Conservation (phyloP, 2,329 filamentous ascomycete genomes). For the Graphium sp. region DNA sequence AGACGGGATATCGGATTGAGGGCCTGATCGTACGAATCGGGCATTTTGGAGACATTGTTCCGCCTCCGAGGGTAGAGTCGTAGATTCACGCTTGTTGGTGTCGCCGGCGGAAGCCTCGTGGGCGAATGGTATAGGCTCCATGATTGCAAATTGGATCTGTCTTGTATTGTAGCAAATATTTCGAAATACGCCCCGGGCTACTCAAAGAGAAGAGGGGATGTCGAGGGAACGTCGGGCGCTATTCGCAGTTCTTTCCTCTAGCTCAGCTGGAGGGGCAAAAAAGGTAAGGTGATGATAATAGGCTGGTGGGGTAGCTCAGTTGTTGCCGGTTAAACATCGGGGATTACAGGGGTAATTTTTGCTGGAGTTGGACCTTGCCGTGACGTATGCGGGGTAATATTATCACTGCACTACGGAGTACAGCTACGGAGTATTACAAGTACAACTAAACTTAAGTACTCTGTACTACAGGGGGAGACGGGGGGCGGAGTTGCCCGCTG, state of each 20-base stretch:
- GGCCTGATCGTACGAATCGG: constrained; percentile 53
- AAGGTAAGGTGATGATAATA: constrained; percentile 4
- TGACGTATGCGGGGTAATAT: no score
- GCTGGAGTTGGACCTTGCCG: no score
- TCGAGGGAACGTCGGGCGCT: background rate
- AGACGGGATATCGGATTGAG: constrained; percentile 5
- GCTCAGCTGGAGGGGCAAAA: constrained; percentile 5
- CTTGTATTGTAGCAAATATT: constrained; percentile 4
- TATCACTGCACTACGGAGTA: no score
- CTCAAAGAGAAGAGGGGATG: background rate
- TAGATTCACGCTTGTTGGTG: constrained; percentile 52
- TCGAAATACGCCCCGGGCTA: constrained; percentile 2
- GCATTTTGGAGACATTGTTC: constrained; percentile 86
- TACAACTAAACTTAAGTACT: no score
- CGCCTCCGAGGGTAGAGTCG: constrained; percentile 65
- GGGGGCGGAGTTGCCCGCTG: no score
- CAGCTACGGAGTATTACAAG: no score
- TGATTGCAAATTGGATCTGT: constrained; percentile 10
- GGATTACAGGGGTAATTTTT: no score
- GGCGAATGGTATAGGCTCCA: constrained; percentile 54
- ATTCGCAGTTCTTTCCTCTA: no score
- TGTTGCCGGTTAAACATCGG: no score
- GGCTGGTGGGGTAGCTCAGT: constrained; percentile 4
- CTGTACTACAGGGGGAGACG: no score
- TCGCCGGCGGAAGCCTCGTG: constrained; percentile 61